These are phyloP conservation scores for Orbilia javanica DNA, from an alignment of 2,329 filamentous ascomycete genomes.

Conservation along the genomic window DNA sequence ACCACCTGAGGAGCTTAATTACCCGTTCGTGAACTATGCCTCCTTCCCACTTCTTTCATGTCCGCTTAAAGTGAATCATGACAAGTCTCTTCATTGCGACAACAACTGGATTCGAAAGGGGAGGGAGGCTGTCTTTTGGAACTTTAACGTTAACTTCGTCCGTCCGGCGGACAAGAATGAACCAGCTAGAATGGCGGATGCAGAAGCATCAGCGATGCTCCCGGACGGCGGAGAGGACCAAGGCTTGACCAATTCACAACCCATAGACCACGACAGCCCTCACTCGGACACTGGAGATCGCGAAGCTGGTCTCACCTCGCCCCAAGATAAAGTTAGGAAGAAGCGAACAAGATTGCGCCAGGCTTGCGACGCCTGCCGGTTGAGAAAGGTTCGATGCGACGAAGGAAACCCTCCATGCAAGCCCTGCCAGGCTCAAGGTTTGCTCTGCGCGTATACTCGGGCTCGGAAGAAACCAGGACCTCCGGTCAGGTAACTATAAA, in stretches of 20 bases:
- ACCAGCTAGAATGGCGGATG: slow-evolving; percentile 58
- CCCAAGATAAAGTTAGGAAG: slow-evolving; percentile 48
- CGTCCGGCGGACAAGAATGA: slow-evolving; percentile 58
- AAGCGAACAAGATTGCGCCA: slow-evolving; percentile 57
- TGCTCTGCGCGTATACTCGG: slow-evolving; percentile 58
- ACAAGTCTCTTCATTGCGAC: slow-evolving; percentile 56
- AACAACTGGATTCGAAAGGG: slow-evolving; percentile 58
- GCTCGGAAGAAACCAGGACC: slow-evolving; percentile 58
- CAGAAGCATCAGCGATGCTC: slow-evolving; percentile 56
- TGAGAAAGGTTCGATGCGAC: slow-evolving; percentile 57
- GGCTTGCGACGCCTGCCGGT: slow-evolving; percentile 56
- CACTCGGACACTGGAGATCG: slow-evolving; percentile 57
- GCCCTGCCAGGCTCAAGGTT: slow-evolving; percentile 56
- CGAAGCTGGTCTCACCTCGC: slow-evolving; percentile 45
- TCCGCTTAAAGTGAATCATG: slow-evolving; percentile 58
- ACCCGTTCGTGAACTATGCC: slow-evolving; percentile 58
- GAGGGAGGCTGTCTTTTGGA: slow-evolving; percentile 56
- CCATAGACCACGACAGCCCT: slow-evolving; percentile 57
- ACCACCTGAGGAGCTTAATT: slow-evolving; percentile 59
- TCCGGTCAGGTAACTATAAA: slow-evolving; percentile 53
- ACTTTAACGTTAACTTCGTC: slow-evolving; percentile 25
- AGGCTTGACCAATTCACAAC: slow-evolving; percentile 40
- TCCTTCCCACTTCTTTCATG: slow-evolving; percentile 57
- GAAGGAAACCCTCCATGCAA: slow-evolving; percentile 57
- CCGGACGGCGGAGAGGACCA: slow-evolving; percentile 50